phyloP scores from a whole-genome alignment of 106 monocot species.

The Dendrobium officinale region DNA sequence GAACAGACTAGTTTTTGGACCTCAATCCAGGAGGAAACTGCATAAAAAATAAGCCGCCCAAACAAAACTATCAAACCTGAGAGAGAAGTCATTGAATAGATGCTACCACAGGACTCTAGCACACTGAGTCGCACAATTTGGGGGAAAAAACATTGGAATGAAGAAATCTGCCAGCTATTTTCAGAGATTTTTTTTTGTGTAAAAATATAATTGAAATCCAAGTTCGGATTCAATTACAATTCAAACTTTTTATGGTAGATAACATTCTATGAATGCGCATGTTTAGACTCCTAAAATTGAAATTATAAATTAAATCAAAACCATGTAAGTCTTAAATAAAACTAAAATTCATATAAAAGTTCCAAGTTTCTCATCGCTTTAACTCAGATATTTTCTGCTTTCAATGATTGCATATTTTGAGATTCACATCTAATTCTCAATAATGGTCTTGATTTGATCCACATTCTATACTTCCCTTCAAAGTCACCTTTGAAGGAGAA shows the following conservation, averaged over 20 bases:
- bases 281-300: neutral
- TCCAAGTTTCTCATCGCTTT: neutral
- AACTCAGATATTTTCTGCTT: neutral
- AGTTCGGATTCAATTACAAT: neutral
- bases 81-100: no score
- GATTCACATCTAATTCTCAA: neutral
- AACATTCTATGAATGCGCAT: neutral
- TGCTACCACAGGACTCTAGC: no score
- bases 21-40: no score
- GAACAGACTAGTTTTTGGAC: no score
- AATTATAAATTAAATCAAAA: neutral
- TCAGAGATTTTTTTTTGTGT: neutral
- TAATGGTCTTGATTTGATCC: neutral
- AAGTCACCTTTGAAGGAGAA: neutral
- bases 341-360: neutral
- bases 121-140: neutral
- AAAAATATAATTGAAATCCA: neutral
- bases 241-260: neutral
- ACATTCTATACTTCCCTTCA: neutral
- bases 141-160: neutral
- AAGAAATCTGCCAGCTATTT: neutral
- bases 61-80: no score
- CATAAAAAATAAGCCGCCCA: no score
- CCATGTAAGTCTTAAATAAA: neutral
- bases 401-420: neutral